A percentile compares a stretch with the other conserved stretches of the same genome.
phyloP scores from a whole-genome alignment of 441 rosid species.

The Pelargonium citronellum region DNA sequence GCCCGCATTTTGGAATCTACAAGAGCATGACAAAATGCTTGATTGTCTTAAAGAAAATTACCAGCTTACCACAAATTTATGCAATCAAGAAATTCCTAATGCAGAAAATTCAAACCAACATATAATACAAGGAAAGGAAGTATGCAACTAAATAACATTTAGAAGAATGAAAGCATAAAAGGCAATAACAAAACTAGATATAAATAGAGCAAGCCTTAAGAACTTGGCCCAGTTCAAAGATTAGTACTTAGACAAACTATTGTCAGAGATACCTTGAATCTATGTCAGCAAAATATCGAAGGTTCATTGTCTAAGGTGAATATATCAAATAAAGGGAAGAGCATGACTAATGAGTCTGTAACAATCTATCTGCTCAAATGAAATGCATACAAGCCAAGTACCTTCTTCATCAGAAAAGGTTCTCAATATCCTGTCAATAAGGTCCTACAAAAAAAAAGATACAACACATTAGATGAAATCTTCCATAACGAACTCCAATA shows the following conservation, averaged over 20 bases:
- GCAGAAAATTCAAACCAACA: not conserved
- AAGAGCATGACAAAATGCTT: conserved; percentile 10
- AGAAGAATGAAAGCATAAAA: conserved; percentile 1
- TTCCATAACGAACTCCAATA: too few species aligned
- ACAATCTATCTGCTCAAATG: not conserved
- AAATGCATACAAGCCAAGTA: conserved; percentile 23
- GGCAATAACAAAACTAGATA: not conserved
- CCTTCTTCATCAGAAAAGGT: conserved; percentile 77
- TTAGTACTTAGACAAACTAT: too few species aligned
- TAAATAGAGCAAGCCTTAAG: not conserved
- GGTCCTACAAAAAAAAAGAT: conserved; percentile 55
- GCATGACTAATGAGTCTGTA: not conserved
- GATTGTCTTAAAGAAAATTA: not conserved
- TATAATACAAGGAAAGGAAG: too few species aligned
- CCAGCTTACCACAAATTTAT: not conserved
- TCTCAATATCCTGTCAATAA: conserved; percentile 67
- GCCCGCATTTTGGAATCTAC: conserved; percentile 61
- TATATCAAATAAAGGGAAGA: not conserved
- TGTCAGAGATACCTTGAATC: too few species aligned
- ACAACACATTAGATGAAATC: too few species aligned
- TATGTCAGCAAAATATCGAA: not conserved
- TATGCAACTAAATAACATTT: not conserved
- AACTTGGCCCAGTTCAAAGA: not conserved
- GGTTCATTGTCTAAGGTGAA: too few species aligned
- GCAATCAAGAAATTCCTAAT: not conserved